Conservation (phyloP, 495 filamentous ascomycete genomes). For the Chaetomium fimeti region DNA sequence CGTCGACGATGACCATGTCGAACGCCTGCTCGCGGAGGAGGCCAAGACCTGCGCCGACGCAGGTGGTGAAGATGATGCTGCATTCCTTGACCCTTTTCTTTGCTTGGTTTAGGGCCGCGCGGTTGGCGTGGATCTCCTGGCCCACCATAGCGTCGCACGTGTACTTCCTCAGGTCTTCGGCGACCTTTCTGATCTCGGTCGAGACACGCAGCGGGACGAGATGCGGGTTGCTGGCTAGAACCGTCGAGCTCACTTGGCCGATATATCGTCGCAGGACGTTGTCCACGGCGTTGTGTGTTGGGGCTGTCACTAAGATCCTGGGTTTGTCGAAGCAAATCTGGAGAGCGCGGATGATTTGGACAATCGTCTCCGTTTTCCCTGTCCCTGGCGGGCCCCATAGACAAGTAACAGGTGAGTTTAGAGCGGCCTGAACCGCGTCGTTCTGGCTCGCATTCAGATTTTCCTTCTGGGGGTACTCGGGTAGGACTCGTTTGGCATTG, state of each 20-base stretch:
- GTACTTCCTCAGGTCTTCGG: too few relatives aligned
- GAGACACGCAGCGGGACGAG: neutral
- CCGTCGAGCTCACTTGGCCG: neutral
- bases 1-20: too few relatives aligned
- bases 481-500: neutral
- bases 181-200: neutral
- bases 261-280: slow-evolving; percentile 51
- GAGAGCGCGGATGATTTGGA: slow-evolving; percentile 45
- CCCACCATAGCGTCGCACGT: too few relatives aligned
- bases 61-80: too few relatives aligned
- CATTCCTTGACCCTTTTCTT: too few relatives aligned
- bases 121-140: too few relatives aligned
- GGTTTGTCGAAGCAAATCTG: slow-evolving; percentile 28
- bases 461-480: slow-evolving; percentile 4
- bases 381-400: slow-evolving; percentile 57
- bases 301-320: slow-evolving; percentile 49
- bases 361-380: slow-evolving; percentile 54
- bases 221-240: neutral
- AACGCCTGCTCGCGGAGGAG: too few relatives aligned
- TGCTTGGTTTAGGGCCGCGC: too few relatives aligned
- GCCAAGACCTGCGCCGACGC: too few relatives aligned
- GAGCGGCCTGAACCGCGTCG: slow-evolving; percentile 40
- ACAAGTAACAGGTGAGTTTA: slow-evolving; percentile 42
- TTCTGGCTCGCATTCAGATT: slow-evolving; percentile 49
- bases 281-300: slow-evolving; percentile 55